Conservation (phyloP, 176 grass and related monocot genomes). For the Bonia amplexicaulis region DNA sequence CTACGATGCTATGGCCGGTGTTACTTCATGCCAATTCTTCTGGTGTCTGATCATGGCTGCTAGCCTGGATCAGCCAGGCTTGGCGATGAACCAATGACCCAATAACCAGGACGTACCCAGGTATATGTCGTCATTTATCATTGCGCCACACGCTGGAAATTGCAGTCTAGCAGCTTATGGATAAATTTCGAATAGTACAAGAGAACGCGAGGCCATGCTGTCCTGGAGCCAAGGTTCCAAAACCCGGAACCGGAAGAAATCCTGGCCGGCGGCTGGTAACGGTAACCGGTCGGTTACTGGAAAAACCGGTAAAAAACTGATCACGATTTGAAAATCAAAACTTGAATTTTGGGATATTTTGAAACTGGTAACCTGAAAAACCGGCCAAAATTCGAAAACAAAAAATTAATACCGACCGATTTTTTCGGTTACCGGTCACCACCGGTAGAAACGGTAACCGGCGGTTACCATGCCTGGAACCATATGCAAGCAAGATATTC, state of each 20-base stretch:
- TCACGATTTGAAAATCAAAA: too few relatives aligned
- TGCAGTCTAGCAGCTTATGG: not conserved
- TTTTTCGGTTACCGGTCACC: too few relatives aligned
- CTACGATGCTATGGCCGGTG: not conserved
- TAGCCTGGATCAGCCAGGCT: not conserved
- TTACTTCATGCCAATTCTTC: not conserved
- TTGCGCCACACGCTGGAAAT: not conserved
- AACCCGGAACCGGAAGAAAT: too few relatives aligned
- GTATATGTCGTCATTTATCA: not conserved
- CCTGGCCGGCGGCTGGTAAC: too few relatives aligned
- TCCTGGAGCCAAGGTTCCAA: not conserved
- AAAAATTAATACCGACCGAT: too few relatives aligned
- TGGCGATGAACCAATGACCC: not conserved
- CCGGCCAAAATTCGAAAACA: too few relatives aligned
- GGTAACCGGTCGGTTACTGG: too few relatives aligned
- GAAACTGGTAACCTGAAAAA: too few relatives aligned
- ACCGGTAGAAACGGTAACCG: too few relatives aligned
- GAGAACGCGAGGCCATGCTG: not conserved
- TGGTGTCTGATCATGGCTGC: not conserved
- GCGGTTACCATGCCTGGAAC: too few relatives aligned
- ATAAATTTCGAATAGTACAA: not conserved
- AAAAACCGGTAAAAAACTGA: too few relatives aligned
- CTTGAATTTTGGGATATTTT: too few relatives aligned
- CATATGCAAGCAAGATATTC: not conserved
- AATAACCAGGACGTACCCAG: not conserved